These are phyloP conservation scores for Fusarium equiseti DNA, from an alignment of 2,329 filamentous ascomycete genomes.

Conservation along the genomic window DNA sequence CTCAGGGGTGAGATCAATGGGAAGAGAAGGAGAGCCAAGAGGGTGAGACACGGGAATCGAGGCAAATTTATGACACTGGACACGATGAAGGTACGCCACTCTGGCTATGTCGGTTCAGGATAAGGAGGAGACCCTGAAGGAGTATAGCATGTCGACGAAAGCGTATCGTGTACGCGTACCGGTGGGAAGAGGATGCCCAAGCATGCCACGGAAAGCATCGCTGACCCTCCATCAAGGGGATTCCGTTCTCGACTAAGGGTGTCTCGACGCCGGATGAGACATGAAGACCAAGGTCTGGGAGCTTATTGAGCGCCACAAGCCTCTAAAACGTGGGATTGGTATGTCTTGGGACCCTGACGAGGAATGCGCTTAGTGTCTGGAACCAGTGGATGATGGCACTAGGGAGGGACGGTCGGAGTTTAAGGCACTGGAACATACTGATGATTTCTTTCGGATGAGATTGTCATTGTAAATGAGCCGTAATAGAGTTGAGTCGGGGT, in stretches of 20 bases:
- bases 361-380: constrained; percentile 40
- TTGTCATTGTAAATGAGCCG: background rate
- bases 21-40: constrained; percentile 12
- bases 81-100: constrained; percentile 23
- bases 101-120: background rate
- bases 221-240: constrained; percentile 7
- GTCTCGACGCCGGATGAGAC: constrained; percentile 20
- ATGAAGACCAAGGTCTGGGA: background rate
- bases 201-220: constrained; percentile 37
- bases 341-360: constrained; percentile 29
- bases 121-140: background rate
- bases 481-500: background rate
- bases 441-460: background rate
- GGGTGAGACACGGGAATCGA: constrained; percentile 18
- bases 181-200: constrained; percentile 8
- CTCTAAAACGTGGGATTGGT: constrained; percentile 38
- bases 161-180: constrained; percentile 19
- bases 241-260: constrained; percentile 22
- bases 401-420: constrained; percentile 8
- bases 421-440: constrained; percentile 17
- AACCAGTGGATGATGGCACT: constrained; percentile 10
- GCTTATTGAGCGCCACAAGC: constrained; percentile 22
- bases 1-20: constrained; percentile 20
- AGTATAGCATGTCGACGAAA: constrained; percentile 31
- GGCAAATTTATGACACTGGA: constrained; percentile 35